These are phyloP conservation scores for Mycena vulgaris DNA, from an alignment of 768 basidiomycete genomes.

Conservation along the genomic window DNA sequence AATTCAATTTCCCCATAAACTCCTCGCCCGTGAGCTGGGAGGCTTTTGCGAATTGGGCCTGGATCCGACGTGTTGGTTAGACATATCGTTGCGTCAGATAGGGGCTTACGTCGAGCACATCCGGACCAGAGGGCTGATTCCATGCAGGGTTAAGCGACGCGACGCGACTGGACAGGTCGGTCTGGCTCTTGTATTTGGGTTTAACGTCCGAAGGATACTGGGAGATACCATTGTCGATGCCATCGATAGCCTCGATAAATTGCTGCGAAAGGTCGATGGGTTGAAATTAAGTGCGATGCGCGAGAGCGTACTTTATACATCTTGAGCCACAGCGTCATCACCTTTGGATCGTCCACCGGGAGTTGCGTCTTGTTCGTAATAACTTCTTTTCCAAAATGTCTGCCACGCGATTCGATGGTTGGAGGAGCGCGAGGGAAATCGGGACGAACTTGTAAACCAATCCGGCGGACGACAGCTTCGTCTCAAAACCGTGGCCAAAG, in stretches of 20 bases:
- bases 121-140: slow-evolving; percentile 85
- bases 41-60: slow-evolving; percentile 85
- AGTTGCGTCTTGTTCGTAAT: slow-evolving; percentile 74
- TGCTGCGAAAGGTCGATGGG: slow-evolving; percentile 62
- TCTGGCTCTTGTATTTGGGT: slow-evolving; percentile 81
- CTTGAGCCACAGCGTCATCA: slow-evolving; percentile 88
- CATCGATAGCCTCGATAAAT: slow-evolving; percentile 96
- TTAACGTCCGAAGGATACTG: slow-evolving; percentile 80
- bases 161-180: slow-evolving; percentile 90
- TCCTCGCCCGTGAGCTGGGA: slow-evolving; percentile 89
- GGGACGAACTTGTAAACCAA: slow-evolving; percentile 91
- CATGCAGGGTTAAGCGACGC: slow-evolving; percentile 90
- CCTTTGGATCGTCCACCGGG: slow-evolving; percentile 69
- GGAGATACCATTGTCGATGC: slow-evolving; percentile 93
- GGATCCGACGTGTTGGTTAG: slow-evolving; percentile 2
- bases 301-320: slow-evolving; percentile 79
- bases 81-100: slow-evolving; percentile 10
- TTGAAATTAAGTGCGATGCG: slow-evolving; percentile 5
- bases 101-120: slow-evolving; percentile 78
- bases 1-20: slow-evolving; percentile 84
- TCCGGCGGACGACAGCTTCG: slow-evolving; percentile 94
- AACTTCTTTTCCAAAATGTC: slow-evolving; percentile 92
- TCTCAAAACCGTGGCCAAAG: slow-evolving; percentile 89
- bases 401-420: slow-evolving; percentile 43
- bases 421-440: background rate